phyloP scores from a whole-genome alignment of 2,329 filamentous ascomycete species.

The Phyllosticta ampelicida region DNA sequence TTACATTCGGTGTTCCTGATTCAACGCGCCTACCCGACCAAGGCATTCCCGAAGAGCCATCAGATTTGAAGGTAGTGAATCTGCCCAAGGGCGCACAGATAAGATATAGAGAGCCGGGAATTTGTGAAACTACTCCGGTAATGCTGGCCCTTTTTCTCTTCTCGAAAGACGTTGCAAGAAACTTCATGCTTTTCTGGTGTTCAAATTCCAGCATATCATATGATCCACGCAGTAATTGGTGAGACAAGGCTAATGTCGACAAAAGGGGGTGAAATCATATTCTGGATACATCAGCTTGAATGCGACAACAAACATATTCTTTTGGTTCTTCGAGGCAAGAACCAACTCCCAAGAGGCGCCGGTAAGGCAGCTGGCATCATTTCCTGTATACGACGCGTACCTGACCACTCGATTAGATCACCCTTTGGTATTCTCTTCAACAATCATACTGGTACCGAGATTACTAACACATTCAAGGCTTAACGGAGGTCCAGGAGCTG shows the following conservation, averaged over 20 bases:
- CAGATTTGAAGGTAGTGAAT: constrained; percentile 20
- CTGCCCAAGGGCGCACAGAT: constrained; percentile 20
- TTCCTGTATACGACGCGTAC: neutral
- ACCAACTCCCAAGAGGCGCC: constrained; percentile 25
- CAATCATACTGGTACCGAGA: neutral
- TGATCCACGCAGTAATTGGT: neutral
- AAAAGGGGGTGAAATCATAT: constrained; percentile 25
- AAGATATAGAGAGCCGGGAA: constrained; percentile 2
- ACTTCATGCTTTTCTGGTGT: neutral
- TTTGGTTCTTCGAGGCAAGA: constrained; percentile 40
- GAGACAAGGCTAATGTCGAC: neutral
- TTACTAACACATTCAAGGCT: neutral
- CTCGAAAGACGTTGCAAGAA: constrained; percentile 13
- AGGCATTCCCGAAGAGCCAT: neutral
- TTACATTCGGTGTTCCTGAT: neutral
- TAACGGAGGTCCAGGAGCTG: constrained; percentile 33
- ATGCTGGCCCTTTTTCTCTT: constrained; percentile 21
- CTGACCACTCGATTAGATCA: neutral
- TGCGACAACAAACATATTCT: constrained; percentile 29
- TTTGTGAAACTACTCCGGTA: constrained; percentile 28
- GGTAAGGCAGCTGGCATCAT: neutral
- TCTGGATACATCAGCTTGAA: constrained; percentile 27
- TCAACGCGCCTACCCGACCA: neutral
- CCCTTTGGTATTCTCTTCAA: neutral
- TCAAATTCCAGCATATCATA: neutral